phyloP scores from a whole-genome alignment of 305 asterid species.

The Fraxinus sp. region DNA sequence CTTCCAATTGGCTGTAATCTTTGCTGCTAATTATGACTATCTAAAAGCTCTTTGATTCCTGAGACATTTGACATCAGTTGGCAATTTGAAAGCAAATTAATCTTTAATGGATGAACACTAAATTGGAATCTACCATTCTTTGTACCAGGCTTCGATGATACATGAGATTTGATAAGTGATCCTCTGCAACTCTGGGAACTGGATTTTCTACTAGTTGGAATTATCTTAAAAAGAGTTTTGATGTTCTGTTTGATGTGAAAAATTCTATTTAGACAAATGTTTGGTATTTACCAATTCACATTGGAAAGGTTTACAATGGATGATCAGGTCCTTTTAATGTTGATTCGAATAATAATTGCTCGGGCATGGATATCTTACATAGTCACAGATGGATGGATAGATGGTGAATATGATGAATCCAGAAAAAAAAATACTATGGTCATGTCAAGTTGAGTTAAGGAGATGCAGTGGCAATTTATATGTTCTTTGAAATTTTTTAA shows the following conservation, averaged over 20 bases:
- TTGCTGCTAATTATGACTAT: neutral
- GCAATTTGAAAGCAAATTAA: neutral
- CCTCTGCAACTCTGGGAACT: neutral
- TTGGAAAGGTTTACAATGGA: neutral
- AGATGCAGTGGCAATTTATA: too few relatives aligned
- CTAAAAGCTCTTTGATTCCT: neutral
- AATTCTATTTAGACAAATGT: neutral
- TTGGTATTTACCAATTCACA: neutral
- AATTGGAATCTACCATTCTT: slow-evolving; percentile 32
- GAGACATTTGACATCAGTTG: slow-evolving; percentile 1
- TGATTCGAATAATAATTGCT: neutral
- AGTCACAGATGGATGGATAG: neutral
- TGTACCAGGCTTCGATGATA: slow-evolving; percentile 54
- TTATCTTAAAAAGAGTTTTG: neutral
- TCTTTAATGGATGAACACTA: slow-evolving; percentile 14
- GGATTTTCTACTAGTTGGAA: slow-evolving; percentile 18
- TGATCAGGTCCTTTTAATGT: neutral
- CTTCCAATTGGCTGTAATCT: neutral
- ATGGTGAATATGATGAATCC: neutral
- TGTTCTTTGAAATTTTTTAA: too few relatives aligned
- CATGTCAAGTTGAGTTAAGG: too few relatives aligned
- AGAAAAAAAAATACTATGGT: too few relatives aligned
- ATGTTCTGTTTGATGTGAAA: slow-evolving; percentile 11
- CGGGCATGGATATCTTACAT: neutral
- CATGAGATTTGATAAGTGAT: slow-evolving; percentile 34